A percentile compares a stretch with the other conserved stretches of the same genome.
These are phyloP conservation scores for Paraconiothyrium brasiliense DNA, from an alignment of 2,329 filamentous ascomycete genomes.

Conservation along the genomic window DNA sequence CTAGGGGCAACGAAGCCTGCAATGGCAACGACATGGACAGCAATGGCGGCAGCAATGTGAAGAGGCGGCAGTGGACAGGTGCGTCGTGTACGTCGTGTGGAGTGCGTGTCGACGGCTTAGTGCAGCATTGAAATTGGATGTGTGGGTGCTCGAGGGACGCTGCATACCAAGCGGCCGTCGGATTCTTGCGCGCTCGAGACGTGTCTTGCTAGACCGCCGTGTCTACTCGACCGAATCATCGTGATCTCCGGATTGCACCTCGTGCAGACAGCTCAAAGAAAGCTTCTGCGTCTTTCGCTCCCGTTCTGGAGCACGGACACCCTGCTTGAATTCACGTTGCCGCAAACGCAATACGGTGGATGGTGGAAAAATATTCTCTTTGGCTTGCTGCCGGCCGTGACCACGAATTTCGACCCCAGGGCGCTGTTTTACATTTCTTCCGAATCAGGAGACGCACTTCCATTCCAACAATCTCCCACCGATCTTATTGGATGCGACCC, in stretches of 20 bases:
- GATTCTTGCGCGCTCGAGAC: constrained; percentile 19
- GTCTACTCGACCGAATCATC: neutral
- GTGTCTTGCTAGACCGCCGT: constrained; percentile 18
- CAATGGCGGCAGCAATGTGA: neutral
- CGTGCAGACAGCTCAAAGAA: neutral
- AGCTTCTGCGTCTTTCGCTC: neutral
- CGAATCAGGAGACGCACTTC: constrained; percentile 18
- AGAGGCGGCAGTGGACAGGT: neutral
- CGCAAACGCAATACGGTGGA: neutral
- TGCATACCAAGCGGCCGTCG: constrained; percentile 26
- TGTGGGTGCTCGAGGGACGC: constrained; percentile 18
- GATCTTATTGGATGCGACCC: neutral
- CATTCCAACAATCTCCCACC: constrained; percentile 22
- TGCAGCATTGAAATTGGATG: neutral
- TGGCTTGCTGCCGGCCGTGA: neutral
- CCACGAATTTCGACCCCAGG: neutral
- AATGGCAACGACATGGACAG: neutral
- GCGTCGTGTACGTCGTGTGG: neutral
- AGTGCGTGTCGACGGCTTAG: neutral
- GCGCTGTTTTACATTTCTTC: constrained; percentile 18
- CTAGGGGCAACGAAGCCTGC: neutral
- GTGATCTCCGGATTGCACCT: constrained; percentile 1
- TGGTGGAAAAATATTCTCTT: neutral
- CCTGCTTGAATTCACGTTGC: neutral
- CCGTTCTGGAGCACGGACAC: neutral